Base-by-base conservation (phyloP, 139 green algal genomes). In the Chlorella vulgaris region DNA sequence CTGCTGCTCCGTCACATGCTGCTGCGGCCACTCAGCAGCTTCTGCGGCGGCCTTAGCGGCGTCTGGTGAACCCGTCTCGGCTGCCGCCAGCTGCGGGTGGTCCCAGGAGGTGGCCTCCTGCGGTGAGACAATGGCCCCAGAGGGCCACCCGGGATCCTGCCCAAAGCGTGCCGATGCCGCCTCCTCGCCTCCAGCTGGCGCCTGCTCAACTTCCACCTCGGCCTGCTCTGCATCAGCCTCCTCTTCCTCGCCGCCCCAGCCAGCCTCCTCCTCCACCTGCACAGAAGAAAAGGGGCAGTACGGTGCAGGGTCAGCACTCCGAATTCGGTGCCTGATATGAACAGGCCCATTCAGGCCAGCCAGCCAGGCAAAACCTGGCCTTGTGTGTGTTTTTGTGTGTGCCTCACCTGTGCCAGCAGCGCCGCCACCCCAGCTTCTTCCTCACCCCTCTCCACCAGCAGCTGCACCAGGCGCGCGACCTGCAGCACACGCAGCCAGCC, bases 191-290 rank as follows among this genome's bases (percentile, higher is more conserved):
- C n/a, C n/a, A n/a, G n/a, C 61, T 40, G 61, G 29, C 29, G 61
- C 61, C 61, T 26, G 29, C 60, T 33, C 13, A 26, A 7, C 31
- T 70, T 71, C 65, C 65, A 50, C 33, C 5, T 1, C 18, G 35
- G 28, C 31, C 21, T 58, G 2, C 13, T 2, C 67, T 1, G 24
- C 67, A 38, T 33, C 67, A 36, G 38, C 67, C 2, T 38, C 13
- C 15, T 1, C 33, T 21, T 19, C 33, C 33, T 50, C 61, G 10
- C 51, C 62, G 50, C 77, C 77, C 77, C 77, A 83, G 42, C 77
- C 77, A 24, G 77, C 66, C 50, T 83, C 77, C 35, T 83, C 77
- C 66, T 83, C 77, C 65, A 83, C 77, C 77, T 83, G 77, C 26
- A 66, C n/a, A 58, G 15, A 10, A 15, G 47, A 15, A 58, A 24